Evolutionary conservation across 2,329 filamentous ascomycete species (phyloP), one percentile per base, ranked within the genome.

Genomic region (Aspergillus hortae): DNA sequence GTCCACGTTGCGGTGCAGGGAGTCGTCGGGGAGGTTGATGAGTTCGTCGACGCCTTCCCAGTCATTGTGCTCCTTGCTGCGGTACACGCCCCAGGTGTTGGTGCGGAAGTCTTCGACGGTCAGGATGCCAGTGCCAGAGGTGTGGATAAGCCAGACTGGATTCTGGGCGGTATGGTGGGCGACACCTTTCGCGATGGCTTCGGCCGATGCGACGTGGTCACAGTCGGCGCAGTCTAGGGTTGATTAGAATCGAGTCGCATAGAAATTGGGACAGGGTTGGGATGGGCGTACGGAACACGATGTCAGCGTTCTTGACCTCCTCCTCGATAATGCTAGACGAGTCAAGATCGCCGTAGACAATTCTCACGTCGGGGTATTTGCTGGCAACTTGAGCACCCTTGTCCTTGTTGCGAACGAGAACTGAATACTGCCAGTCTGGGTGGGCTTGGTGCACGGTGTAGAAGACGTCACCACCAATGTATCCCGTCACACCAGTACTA

Each of bases 401-500:
- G 12, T 74, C 69, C 52, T 71, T 68, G 56, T 64, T 76, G 15
- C 77, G 73, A 21, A 78, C 72, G 5, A 78, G 62, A 36, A 67
- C 71, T 0, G 73, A 70, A 46, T 75, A 57, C 38, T 77, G 66
- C 70, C 74, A 79, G 43, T 78, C 74, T 4, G 76, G 74, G 56
- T 80, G 77, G 4, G 70, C 63, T 42, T 74, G 66, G 38, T 66
- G 63, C 33, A 81, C 59, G 4, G 68, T 67, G 54, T 75, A 74
- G n/a, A 82, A 69, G 36, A 74, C 71, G 46, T 79, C 77, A 30
- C 80, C 79, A 5, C 79, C 79, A 44, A 82, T 80, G 59, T 80
- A 82, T 30, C 79, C 79, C 14, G 78, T 80, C 4, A 65, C 72
- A 17, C 78, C 78, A 32, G 77, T 80, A 12, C 78, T 80, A 46